A percentile compares a stretch with the other conserved stretches of the same genome.
These are phyloP conservation scores for Clausena lansium DNA, from an alignment of 345 rosid genomes.

Conservation along the genomic window DNA sequence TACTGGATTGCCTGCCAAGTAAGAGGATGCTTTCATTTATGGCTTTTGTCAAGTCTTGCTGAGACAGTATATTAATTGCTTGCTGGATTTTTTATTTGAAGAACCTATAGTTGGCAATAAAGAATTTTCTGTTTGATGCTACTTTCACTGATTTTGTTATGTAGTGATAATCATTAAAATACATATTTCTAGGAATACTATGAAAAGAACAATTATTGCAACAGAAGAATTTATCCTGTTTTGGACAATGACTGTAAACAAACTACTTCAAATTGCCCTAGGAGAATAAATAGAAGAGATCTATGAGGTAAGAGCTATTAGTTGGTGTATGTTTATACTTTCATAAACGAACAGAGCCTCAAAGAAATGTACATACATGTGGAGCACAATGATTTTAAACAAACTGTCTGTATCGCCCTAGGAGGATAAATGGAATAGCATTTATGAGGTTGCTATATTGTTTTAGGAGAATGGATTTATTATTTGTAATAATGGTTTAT, in stretches of 20 bases:
- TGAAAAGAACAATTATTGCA: neutral
- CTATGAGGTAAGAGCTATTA: neutral
- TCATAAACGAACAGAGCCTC: neutral
- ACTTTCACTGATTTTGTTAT: neutral
- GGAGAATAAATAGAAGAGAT: neutral
- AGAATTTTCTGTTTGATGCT: neutral
- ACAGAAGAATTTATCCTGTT: neutral
- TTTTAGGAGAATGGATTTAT: neutral
- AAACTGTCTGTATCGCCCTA: neutral
- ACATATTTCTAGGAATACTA: neutral
- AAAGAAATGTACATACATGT: neutral
- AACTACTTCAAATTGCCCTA: neutral
- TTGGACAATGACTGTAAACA: neutral
- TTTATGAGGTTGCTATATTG: neutral
- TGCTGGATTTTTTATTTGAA: neutral
- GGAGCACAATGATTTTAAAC: neutral
- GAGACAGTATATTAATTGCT: neutral
- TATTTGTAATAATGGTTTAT: neutral
- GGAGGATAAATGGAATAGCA: neutral
- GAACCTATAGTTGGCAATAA: neutral
- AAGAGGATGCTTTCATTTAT: slow-evolving; percentile 31
- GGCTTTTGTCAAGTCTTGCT: slow-evolving; percentile 5
- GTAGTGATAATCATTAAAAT: neutral
- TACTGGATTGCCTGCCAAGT: slow-evolving; percentile 97
- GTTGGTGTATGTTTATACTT: neutral